Conservation (phyloP, 805 yeast genomes). For the Saturnispora bothae region DNA sequence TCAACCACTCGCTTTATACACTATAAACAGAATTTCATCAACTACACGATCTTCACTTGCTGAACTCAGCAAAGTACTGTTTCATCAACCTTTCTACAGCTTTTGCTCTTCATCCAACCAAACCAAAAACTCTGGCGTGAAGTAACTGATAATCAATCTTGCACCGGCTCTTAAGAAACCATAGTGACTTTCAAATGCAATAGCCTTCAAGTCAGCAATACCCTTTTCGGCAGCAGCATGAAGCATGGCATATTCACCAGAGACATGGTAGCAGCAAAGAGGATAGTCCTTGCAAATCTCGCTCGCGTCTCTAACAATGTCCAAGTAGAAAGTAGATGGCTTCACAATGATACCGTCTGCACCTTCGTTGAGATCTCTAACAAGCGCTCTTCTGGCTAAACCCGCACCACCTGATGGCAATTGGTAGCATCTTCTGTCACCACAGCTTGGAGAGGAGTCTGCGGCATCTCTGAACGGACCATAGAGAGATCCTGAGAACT, state of each 20-base stretch:
- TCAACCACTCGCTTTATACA: too few species aligned
- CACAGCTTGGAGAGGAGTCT: constrained; percentile 77
- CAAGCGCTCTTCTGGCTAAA: constrained; percentile 82
- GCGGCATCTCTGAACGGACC: constrained; percentile 99
- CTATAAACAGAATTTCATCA: too few species aligned
- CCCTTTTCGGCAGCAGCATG: constrained; percentile 98
- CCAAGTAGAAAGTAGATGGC: constrained; percentile 92
- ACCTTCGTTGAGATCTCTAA: constrained; percentile 83
- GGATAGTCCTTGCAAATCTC: constrained; percentile 77
- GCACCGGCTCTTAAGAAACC: constrained; percentile 97
- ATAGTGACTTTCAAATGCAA: constrained; percentile 78
- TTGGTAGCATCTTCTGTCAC: constrained; percentile 90
- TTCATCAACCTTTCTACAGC: too few species aligned
- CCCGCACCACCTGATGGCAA: constrained; percentile 91
- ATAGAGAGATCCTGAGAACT: constrained; percentile 80
- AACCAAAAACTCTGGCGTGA: constrained; percentile 90
- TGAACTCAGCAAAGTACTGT: too few species aligned
- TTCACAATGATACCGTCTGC: constrained; percentile 93
- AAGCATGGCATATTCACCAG: constrained; percentile 96
- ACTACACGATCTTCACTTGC: too few species aligned
- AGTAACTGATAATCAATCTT: constrained; percentile 77
- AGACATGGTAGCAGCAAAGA: constrained; percentile 88
- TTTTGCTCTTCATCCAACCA: constrained; percentile 53
- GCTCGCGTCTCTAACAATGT: constrained; percentile 80
- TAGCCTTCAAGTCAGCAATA: constrained; percentile 68